Conservation (phyloP, 2,329 filamentous ascomycete genomes). For the Plectosphaerella sp. region DNA sequence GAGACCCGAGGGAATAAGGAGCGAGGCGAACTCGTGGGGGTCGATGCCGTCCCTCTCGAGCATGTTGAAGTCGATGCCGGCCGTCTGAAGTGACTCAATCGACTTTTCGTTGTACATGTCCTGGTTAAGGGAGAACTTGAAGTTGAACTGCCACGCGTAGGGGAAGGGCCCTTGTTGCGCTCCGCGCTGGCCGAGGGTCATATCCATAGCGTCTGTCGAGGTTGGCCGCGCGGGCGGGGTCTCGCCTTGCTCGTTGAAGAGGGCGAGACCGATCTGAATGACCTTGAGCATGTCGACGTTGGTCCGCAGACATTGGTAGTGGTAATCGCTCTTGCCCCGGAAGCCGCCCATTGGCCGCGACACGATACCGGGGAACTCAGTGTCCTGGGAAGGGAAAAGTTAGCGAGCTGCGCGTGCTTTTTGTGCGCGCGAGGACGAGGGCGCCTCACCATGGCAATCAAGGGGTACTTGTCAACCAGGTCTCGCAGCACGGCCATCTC, state of each 20-base stretch:
- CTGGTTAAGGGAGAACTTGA: conserved; percentile 87
- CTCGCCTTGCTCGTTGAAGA: conserved; percentile 89
- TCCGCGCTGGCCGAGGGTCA: conserved; percentile 32
- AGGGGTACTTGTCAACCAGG: conserved; percentile 85
- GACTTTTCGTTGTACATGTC: conserved; percentile 98
- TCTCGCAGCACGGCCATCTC: conserved; percentile 84
- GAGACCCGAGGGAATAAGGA: conserved; percentile 88
- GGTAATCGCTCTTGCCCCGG: conserved; percentile 92
- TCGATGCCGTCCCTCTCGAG: conserved; percentile 89
- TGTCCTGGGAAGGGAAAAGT: conserved; percentile 59
- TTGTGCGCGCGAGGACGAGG: background rate
- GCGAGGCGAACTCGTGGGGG: conserved; percentile 78
- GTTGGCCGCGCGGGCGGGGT: conserved; percentile 68
- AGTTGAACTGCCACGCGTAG: conserved; percentile 99
- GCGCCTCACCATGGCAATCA: conserved; percentile 86
- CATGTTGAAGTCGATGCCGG: conserved; percentile 85
- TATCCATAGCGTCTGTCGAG: conserved; percentile 34
- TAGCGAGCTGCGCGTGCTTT: background rate
- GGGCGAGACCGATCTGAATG: conserved; percentile 91
- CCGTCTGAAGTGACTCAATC: conserved; percentile 83
- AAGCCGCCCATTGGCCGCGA: conserved; percentile 93
- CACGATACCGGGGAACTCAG: conserved; percentile 97
- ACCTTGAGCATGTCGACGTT: conserved; percentile 98
- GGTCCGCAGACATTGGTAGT: conserved; percentile 94
- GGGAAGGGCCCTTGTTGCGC: conserved; percentile 55